Conservation (phyloP, 2,329 filamentous ascomycete genomes). For the Phyllosticta citribraziliensis region DNA sequence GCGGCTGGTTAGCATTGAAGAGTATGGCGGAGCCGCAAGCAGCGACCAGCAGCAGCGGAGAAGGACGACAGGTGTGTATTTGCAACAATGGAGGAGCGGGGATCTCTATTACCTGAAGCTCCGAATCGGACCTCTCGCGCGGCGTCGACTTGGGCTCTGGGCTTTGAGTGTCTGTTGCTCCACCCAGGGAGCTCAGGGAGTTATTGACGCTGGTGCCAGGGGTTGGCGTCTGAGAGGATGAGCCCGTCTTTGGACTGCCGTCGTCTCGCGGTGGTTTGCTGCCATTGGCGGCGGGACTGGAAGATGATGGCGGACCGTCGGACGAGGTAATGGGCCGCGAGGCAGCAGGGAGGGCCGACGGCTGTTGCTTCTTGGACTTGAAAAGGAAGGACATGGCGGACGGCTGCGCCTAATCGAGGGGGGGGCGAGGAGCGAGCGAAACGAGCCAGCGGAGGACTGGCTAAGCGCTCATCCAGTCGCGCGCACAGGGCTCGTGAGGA, state of each 20-base stretch:
- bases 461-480: constrained; percentile 10
- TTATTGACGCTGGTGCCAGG: constrained; percentile 63
- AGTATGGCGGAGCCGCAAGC: constrained; percentile 13
- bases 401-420: background rate
- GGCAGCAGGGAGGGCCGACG: constrained; percentile 41
- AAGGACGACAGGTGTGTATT: background rate
- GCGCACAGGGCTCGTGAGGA: background rate
- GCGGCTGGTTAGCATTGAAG: constrained; percentile 5
- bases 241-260: background rate
- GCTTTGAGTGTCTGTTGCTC: constrained; percentile 48
- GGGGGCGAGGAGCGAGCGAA: background rate
- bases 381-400: constrained; percentile 43
- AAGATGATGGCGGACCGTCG: constrained; percentile 31
- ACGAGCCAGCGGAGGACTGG: constrained; percentile 5
- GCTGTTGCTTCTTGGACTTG: constrained; percentile 34
- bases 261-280: constrained; percentile 14
- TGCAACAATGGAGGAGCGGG: background rate
- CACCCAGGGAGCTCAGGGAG: constrained; percentile 56
- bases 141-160: constrained; percentile 52
- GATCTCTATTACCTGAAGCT: constrained; percentile 40
- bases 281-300: constrained; percentile 37
- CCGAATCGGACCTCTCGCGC: constrained; percentile 47
- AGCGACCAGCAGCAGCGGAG: background rate
- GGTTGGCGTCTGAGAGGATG: constrained; percentile 48
- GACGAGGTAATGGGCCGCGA: constrained; percentile 48